Base-by-base conservation (phyloP, 1,284 basidiomycete species). In the Wallemia mellicola region DNA sequence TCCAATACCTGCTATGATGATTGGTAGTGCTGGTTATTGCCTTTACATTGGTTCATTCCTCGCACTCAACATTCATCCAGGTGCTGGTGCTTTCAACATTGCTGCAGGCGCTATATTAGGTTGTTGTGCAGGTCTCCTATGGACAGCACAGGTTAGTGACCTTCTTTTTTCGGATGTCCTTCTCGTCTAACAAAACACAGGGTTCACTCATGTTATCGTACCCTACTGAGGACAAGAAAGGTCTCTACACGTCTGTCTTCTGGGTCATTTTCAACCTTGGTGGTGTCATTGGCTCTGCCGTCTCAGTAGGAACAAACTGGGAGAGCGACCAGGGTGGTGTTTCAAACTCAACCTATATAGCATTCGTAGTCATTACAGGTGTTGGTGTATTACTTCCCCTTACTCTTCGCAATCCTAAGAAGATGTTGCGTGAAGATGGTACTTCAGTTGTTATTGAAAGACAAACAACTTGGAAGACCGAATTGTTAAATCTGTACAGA, bases 171-270 rank as follows among this genome's bases (percentile, higher is more conserved):
- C 22, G 9, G 14, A 48, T 48, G 9, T 22, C 38, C 9, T 26
- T 25, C 28, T 30, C 28, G 28, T 11, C 55, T 57, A 24, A 28
- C 27, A 57, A 55, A 55, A 57, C 68, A 0, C 72, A 74, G 61
- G 73, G 73, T 7, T 63, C 69, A 1, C 67, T 75, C 59, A 73
- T 74, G 67, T 70, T 75, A 60, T 65, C 71, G 9, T 73, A 73
- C 64, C 71, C 73, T 0, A 66, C 68, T 1, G 73, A 74, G 62
- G 65, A 64, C 58, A 70, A 71, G 58, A 74, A 74, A 62, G 72
- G 73, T 14, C 63, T 68, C 26, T 62, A 68, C 24, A 72, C 74
- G 64, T 68, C 70, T 24, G 57, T 72, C 48, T 72, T 75, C 63
- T 71, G 32, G 22, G 38, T 28, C 22, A 33, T 48, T 60, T 73